Evolutionary conservation across 257 asterid species (phyloP), one percentile per base, ranked within the genome.

Genomic region (Paraleonurus japonicus): DNA sequence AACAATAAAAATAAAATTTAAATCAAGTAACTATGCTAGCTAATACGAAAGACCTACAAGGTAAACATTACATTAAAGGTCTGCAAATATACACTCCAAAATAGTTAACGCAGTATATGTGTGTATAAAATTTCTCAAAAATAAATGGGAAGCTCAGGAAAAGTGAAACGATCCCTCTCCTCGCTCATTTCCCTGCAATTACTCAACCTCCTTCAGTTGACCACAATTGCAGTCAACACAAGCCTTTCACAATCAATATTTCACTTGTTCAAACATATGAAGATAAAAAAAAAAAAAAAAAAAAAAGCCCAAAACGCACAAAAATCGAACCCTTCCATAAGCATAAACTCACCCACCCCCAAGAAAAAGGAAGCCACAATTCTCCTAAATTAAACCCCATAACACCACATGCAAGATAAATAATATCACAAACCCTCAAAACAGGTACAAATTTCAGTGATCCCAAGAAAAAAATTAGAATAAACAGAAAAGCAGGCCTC

Each of bases 401-500:
- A 30, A 53, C 63, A 61, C 8, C 26, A 72, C 22, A 41, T 10
- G 63, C 70, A 27, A 51, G 2, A 9, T 67, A 28, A 43, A 47
- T 1, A 66, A 30, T n/a, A 3, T 20, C 32, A 48, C 5, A 64
- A 76, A 76, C 66, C 32, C 55, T 35, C 35, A 30, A 39, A 48
- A 63, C 13, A 37, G 53, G n/a, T 37, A 78, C 12, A 75, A 68
- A 26, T 32, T 59, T 69, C 41, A 57, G 65, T 69, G 79, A 68
- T 60, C 82, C 78, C 63, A 69, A 60, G 30, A 35, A 43, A 57
- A 74, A 69, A 74, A 65, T 27, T 30, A 48, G 19, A 67, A 81
- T 24, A 24, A 79, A 70, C 30, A 47, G 28, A 57, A 50, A 51
- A 23, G 70, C 63, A 39, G 65, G 88, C 89, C 89, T 84, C 83